Base-by-base conservation (phyloP, 2,329 filamentous ascomycete genomes). In the Ophidiomyces ophidiicola region DNA sequence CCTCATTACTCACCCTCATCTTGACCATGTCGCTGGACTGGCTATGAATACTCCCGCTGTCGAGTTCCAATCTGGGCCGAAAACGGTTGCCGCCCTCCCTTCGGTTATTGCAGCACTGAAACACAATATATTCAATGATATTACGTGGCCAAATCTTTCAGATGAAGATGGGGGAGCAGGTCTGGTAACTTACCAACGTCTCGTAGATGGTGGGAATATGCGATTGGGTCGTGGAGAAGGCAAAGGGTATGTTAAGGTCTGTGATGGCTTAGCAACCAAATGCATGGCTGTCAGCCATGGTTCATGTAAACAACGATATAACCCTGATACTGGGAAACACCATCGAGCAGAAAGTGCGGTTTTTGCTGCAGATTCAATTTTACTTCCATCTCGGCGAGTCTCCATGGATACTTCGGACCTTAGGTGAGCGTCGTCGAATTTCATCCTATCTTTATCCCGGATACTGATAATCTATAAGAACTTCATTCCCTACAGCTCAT, bases 81-180 rank as follows among this genome's bases (percentile, higher is more conserved):
- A 96, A 61, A 76, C 81, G 17, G 68, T 98, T 10, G 86, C 88
- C 1, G 88, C 82, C 0, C 66, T 96, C 3, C 85, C 87, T 0
- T 80, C 77, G 19, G 93, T 88, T n/a, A 87, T 98, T 36, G 72
- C 84, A 32, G 87, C 88, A 0, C 79, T 98, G 60, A 96, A 94
- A 58, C 77, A 70, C 0, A 87, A 98, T 60, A 84, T 98, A 44
- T 98, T 98, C 67, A 98, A 98, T 61, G 92, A 94, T 53, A 68
- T 94, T 42, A 93, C 96, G 39, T 98, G 90, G 90, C 90, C 90
- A 0, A 98, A 98, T 50, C 65, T 98, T 26, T 92, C 85, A 0
- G 88, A 98, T 53, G 90, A 98, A 62, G 90, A 94, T 57, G 86
- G 87, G 23, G 90, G 90, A 17, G 87, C 87, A 3, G 90, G 90